A percentile compares a stretch with the other conserved stretches of the same genome.
phyloP scores from a whole-genome alignment of 352 stramenopile species.

The Globisporangium abappressorium region DNA sequence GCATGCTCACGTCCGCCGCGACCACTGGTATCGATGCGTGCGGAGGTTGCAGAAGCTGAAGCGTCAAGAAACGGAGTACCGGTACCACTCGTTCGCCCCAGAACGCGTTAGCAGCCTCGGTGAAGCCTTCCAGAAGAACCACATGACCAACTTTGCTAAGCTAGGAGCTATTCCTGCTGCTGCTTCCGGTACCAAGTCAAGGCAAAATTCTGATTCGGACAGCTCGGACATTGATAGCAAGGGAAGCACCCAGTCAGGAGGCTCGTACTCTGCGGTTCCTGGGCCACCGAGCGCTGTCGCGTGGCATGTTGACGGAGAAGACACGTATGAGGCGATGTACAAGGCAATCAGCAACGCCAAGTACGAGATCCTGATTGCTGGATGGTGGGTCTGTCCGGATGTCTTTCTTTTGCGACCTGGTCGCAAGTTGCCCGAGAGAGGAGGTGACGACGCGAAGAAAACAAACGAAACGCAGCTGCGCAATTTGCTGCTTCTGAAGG shows the following conservation, averaged over 20 bases:
- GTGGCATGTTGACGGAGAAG: constrained; percentile 86
- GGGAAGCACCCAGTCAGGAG: constrained; percentile 60
- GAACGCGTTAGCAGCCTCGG: constrained; percentile 46
- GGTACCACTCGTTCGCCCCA: constrained; percentile 80
- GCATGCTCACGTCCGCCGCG: constrained; percentile 80
- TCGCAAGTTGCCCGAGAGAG: constrained; percentile 48
- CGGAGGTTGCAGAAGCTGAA: constrained; percentile 74
- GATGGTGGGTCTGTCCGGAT: constrained; percentile 88
- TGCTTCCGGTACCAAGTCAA: constrained; percentile 12
- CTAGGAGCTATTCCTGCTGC: constrained; percentile 21
- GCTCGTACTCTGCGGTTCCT: constrained; percentile 41
- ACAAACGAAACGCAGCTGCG: constrained; percentile 71
- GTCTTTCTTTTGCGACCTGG: constrained; percentile 74
- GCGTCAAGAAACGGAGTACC: constrained; percentile 61
- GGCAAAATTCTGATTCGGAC: constrained; percentile 14
- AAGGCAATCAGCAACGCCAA: constrained; percentile 84
- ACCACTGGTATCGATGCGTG: constrained; percentile 82
- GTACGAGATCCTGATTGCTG: constrained; percentile 89
- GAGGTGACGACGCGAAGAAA: constrained; percentile 36
- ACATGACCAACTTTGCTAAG: constrained; percentile 26
- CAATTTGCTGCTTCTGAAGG: constrained; percentile 77
- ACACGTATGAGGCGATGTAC: constrained; percentile 85
- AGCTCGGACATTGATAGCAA: constrained; percentile 33
- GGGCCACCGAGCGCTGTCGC: constrained; percentile 59
- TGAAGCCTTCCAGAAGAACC: constrained; percentile 23